Evolutionary conservation across 2,329 filamentous ascomycete species (phyloP).

Genomic region (Emergomyces pasteurianus): DNA sequence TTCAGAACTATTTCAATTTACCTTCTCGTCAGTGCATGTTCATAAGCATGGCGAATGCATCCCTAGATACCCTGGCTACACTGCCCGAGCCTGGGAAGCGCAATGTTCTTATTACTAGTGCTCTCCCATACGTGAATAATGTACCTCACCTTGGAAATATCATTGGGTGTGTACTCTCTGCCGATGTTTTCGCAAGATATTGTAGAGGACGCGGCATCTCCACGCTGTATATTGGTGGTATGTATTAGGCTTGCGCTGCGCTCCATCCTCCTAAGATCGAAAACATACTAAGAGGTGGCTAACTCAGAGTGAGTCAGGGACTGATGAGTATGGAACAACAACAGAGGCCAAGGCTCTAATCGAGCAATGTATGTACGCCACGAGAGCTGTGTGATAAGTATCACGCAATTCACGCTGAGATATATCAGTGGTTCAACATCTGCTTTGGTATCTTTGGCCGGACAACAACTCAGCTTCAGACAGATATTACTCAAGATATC

Average conservation of each 20-base stretch:
- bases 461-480: too few species aligned
- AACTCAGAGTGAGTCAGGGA: neutral
- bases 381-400: too few species aligned
- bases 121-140: conserved; percentile 30
- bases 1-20: conserved; percentile 12
- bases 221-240: conserved; percentile 15
- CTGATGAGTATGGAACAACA: too few species aligned
- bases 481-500: too few species aligned
- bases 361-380: too few species aligned
- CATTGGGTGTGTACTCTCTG: conserved; percentile 39
- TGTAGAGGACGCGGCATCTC: conserved; percentile 40
- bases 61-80: too few species aligned
- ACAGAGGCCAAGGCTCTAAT: too few species aligned
- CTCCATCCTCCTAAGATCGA: conserved; percentile 16
- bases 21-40: too few species aligned
- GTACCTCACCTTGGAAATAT: conserved; percentile 32
- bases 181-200: conserved; percentile 39
- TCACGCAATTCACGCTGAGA: conserved; percentile 32
- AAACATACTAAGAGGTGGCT: conserved; percentile 13
- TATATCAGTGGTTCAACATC: conserved; percentile 20
- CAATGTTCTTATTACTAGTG: conserved; percentile 43
- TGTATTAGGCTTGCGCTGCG: conserved; percentile 13
- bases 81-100: too few species aligned
- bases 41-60: too few species aligned
- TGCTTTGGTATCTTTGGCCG: too few species aligned